phyloP scores from a whole-genome alignment of 352 stramenopile genomes.

The Pilasporangium apinafurcum region DNA sequence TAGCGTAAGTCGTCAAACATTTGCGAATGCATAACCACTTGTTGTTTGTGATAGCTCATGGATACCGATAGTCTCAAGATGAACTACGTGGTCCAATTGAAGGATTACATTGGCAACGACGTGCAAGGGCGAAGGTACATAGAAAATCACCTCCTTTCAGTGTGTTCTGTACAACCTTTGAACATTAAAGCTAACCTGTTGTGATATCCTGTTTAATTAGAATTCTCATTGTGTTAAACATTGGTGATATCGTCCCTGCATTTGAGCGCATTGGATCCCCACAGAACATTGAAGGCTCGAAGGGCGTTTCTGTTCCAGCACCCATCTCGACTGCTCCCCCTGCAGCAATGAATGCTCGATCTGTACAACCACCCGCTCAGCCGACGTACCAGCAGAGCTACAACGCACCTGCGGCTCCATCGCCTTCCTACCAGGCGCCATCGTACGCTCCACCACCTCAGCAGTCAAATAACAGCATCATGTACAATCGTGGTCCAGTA shows the following conservation, averaged over 20 bases:
- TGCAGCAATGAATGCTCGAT: slow-evolving; percentile 16
- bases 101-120: slow-evolving; percentile 81
- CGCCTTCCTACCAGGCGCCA: slow-evolving; percentile 9
- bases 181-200: slow-evolving; percentile 1
- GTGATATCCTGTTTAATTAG: slow-evolving; percentile 10
- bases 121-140: slow-evolving; percentile 63
- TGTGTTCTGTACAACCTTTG: not conserved
- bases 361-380: slow-evolving; percentile 10
- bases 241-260: slow-evolving; percentile 68
- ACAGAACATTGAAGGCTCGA: slow-evolving; percentile 68
- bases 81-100: slow-evolving; percentile 82
- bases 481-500: slow-evolving; percentile 73
- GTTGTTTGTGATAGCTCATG: slow-evolving; percentile 44
- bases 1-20: too few relatives aligned
- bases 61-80: slow-evolving; percentile 74
- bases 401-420: slow-evolving; percentile 11
- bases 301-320: slow-evolving; percentile 23
- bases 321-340: slow-evolving; percentile 11
- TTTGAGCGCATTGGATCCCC: slow-evolving; percentile 73
- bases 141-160: not conserved
- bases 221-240: slow-evolving; percentile 81
- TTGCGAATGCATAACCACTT: too few relatives aligned
- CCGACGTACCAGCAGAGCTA: slow-evolving; percentile 30
- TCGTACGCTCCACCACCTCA: slow-evolving; percentile 17
- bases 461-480: slow-evolving; percentile 9